Conservation (phyloP, 768 basidiomycete genomes). For the Collybia sp. region DNA sequence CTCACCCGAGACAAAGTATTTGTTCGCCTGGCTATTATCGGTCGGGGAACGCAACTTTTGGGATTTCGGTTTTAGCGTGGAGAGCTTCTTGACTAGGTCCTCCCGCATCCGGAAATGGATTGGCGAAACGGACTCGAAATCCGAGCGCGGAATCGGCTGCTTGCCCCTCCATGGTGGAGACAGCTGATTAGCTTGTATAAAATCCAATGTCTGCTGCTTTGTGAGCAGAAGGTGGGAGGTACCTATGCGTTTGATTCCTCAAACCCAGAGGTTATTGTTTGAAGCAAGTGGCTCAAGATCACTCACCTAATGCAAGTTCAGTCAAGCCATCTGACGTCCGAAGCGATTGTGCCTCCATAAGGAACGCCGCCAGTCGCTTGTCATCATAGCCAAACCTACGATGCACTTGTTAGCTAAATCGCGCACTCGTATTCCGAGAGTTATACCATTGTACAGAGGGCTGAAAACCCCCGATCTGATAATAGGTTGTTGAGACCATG, state of each 20-base stretch:
- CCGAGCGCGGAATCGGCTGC: slow-evolving; percentile 9
- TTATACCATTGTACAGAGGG: slow-evolving; percentile 18
- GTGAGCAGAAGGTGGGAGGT: slow-evolving; percentile 42
- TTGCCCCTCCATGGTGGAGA: slow-evolving; percentile 4
- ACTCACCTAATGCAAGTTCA: slow-evolving; percentile 40
- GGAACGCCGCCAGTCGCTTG: slow-evolving; percentile 21
- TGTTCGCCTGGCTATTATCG: slow-evolving; percentile 41
- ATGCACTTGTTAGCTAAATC: slow-evolving; percentile 3
- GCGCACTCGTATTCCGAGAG: background rate
- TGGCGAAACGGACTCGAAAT: slow-evolving; percentile 44
- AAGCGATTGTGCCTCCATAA: slow-evolving; percentile 24
- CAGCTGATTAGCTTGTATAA: slow-evolving; percentile 12
- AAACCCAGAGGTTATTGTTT: background rate
- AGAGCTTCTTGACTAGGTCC: slow-evolving; percentile 32
- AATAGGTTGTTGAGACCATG: slow-evolving; percentile 7
- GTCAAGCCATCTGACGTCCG: slow-evolving; percentile 17
- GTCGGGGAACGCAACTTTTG: slow-evolving; percentile 24
- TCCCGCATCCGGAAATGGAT: slow-evolving; percentile 29
- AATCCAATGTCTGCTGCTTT: slow-evolving; percentile 18
- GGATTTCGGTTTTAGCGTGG: slow-evolving; percentile 30
- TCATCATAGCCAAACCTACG: slow-evolving; percentile 24
- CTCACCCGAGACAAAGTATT: slow-evolving; percentile 21
- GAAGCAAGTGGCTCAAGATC: background rate
- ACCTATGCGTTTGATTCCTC: slow-evolving; percentile 40
- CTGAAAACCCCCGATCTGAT: slow-evolving; percentile 21